Percentiles rank a stretch among this genome's conserved stretches.
phyloP scores from a whole-genome alignment of 768 basidiomycete species.

The Vararia minispora region DNA sequence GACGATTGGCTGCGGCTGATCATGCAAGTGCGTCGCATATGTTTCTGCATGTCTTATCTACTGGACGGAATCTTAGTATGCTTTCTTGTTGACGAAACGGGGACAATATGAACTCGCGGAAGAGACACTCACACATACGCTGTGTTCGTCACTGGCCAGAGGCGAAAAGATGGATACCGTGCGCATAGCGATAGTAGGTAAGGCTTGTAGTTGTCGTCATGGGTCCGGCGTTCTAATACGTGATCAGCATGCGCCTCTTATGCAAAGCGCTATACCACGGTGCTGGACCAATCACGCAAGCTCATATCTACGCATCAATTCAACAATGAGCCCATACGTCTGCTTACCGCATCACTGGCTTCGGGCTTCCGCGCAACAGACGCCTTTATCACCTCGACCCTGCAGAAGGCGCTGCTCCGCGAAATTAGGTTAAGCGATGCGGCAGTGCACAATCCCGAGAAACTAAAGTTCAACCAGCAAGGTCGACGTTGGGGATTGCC shows the following conservation, averaged over 20 bases:
- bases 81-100: conserved; percentile 54
- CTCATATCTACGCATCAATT: conserved; percentile 70
- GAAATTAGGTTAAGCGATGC: conserved; percentile 64
- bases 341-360: conserved; percentile 63
- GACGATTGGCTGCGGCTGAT: conserved; percentile 80
- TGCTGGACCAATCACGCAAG: conserved; percentile 69
- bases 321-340: conserved; percentile 75
- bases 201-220: conserved; percentile 14
- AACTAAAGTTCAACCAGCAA: conserved; percentile 48
- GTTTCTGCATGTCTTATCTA: too few species aligned
- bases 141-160: conserved; percentile 50
- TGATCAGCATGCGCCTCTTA: conserved; percentile 61
- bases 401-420: conserved; percentile 78
- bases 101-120: conserved; percentile 58
- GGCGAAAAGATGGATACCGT: conserved; percentile 68
- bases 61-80: conserved; percentile 37
- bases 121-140: conserved; percentile 67
- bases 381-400: conserved; percentile 58
- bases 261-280: conserved; percentile 39
- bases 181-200: conserved; percentile 68
- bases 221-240: neutral
- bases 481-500: conserved; percentile 47
- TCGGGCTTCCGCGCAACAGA: conserved; percentile 63
- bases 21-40: conserved; percentile 72
- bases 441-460: conserved; percentile 51